phyloP scores from a whole-genome alignment of 2,329 filamentous ascomycete genomes.

The Biscogniauxia sp. region DNA sequence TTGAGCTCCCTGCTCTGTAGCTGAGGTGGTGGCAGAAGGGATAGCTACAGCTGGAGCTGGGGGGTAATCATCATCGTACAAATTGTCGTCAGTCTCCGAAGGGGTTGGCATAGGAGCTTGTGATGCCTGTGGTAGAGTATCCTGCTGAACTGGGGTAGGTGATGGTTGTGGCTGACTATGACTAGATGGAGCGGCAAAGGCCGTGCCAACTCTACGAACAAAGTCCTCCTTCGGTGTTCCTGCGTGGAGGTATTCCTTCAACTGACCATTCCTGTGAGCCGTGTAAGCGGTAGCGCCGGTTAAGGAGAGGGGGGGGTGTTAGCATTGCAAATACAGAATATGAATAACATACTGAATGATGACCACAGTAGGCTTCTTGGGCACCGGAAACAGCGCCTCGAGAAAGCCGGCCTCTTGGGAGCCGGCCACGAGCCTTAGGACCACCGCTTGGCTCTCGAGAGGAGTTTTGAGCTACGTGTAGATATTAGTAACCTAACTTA shows the following conservation, averaged over 20 bases:
- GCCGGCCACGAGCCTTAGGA: slow-evolving; percentile 67
- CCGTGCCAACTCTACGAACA: slow-evolving; percentile 49
- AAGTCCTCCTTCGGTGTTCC: slow-evolving; percentile 67
- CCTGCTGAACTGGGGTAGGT: slow-evolving; percentile 7
- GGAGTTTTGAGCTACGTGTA: slow-evolving; percentile 49
- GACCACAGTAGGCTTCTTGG: slow-evolving; percentile 73
- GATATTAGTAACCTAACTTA: background rate
- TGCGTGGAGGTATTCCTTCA: slow-evolving; percentile 72
- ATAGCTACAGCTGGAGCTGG: slow-evolving; percentile 3
- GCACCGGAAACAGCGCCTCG: slow-evolving; percentile 78
- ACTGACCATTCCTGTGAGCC: slow-evolving; percentile 62
- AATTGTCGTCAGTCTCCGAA: slow-evolving; percentile 7
- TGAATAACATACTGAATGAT: slow-evolving; percentile 62
- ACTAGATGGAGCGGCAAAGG: slow-evolving; percentile 32
- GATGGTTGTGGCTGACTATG: slow-evolving; percentile 15
- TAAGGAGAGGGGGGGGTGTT: background rate
- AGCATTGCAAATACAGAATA: background rate
- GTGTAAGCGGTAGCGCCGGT: slow-evolving; percentile 9
- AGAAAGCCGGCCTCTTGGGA: slow-evolving; percentile 81
- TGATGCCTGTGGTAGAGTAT: slow-evolving; percentile 9
- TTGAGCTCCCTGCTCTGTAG: slow-evolving; percentile 15
- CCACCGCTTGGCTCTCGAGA: slow-evolving; percentile 62
- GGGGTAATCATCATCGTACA: slow-evolving; percentile 18
- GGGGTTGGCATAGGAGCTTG: slow-evolving; percentile 1
- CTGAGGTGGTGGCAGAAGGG: slow-evolving; percentile 7